Base-by-base conservation (phyloP, 106 monocot species). In the Agapanthus africanus region DNA sequence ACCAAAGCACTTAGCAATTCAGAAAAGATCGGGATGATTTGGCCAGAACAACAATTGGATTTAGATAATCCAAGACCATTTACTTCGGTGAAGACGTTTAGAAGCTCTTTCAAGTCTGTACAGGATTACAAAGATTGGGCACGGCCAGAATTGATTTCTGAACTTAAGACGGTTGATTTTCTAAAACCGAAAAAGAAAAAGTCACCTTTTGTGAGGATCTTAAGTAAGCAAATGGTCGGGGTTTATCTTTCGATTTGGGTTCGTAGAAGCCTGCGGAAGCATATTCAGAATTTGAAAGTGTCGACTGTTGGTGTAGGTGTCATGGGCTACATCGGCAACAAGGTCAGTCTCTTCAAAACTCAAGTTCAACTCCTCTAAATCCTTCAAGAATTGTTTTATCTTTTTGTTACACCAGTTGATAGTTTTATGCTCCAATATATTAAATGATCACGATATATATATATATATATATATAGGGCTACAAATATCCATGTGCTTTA, bases 181-280 rank as follows among this genome's bases (percentile, higher is more conserved):
- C 19, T 66, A n/a, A 38, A 28, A 68, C 6, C 49, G 23, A 77
- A 74, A 79, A 89, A 72, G 82, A 84, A 67, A 73, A 79, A 60
- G 37, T 72, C 82, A 26, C 40, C 65, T 72, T 90, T 85, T 75
- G 79, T 85, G 47, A 73, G 85, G 51, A 90, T 90, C 37, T 77
- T 85, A 80, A 90, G 89, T 62, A 90, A 90, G 72, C 89, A 90
- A 78, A 90, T 90, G 89, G 85, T 90, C 65, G 89, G 89, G 18
- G 67, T 90, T 54, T 85, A 65, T 78, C 71, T 90, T 59, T 80
- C 89, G 22, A 82, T 90, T 30, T 90, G 85, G 89, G 89, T 90
- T 4, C 74, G 79, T 19, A 64, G 77, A 75, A 90, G 85, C 69
- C 47, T 85, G 33, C 46, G 82, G 46, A 85, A 74, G 63, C 85